Percentiles rank a stretch among this genome's conserved stretches.
Evolutionary conservation across 495 filamentous ascomycete genomes (phyloP).

Genomic region (Cercophora samala): DNA sequence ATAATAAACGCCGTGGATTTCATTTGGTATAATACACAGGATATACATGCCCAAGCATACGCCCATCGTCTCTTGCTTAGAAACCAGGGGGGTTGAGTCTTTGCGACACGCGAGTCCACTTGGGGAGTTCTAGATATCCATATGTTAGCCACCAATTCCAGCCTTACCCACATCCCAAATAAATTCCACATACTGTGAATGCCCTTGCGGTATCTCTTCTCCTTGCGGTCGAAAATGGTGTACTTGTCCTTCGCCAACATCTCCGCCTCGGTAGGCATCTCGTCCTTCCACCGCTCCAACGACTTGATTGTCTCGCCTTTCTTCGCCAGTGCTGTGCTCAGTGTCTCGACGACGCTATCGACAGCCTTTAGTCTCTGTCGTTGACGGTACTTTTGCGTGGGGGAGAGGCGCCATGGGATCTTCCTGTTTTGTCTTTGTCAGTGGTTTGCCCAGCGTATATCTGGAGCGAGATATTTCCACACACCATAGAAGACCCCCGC

Average conservation of each 20-base stretch:
- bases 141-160: slow-evolving; percentile 23
- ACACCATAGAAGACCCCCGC: slow-evolving; percentile 82
- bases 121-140: slow-evolving; percentile 69
- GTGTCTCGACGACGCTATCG: slow-evolving; percentile 72
- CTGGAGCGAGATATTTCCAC: slow-evolving; percentile 9
- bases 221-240: slow-evolving; percentile 94
- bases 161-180: slow-evolving; percentile 9
- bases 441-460: slow-evolving; percentile 1
- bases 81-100: slow-evolving; percentile 91
- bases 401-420: slow-evolving; percentile 93
- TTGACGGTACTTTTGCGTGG: slow-evolving; percentile 84
- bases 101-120: slow-evolving; percentile 94
- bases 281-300: slow-evolving; percentile 81
- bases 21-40: slow-evolving; percentile 29
- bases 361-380: slow-evolving; percentile 81
- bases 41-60: slow-evolving; percentile 21
- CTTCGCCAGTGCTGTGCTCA: slow-evolving; percentile 71
- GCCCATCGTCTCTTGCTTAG: slow-evolving; percentile 43
- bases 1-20: slow-evolving; percentile 24
- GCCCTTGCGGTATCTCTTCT: slow-evolving; percentile 90
- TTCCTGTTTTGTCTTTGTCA: slow-evolving; percentile 63
- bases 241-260: slow-evolving; percentile 98
- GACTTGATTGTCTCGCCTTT: slow-evolving; percentile 65
- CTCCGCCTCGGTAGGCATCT: slow-evolving; percentile 95
- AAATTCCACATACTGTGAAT: slow-evolving; percentile 77